Percentiles rank a stretch among this genome's conserved stretches.
phyloP scores from a whole-genome alignment of 2,329 filamentous ascomycete species.

The Calonectria montana region DNA sequence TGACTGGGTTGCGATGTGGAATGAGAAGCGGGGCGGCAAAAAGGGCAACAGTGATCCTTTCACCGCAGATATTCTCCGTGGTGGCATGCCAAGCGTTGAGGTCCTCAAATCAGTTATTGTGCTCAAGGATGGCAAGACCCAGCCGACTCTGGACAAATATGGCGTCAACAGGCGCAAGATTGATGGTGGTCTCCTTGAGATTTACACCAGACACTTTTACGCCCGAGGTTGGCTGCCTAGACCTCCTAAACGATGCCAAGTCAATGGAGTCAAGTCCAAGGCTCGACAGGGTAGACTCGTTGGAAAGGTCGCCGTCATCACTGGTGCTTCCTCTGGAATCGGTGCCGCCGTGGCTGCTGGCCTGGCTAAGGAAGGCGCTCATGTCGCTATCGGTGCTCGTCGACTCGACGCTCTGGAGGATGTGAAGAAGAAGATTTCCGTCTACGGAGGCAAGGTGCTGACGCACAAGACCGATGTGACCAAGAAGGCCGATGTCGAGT shows the following conservation, averaged over 20 bases:
- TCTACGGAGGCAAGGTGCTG: constrained; percentile 72
- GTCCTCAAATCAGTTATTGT: constrained; percentile 78
- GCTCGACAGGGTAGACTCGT: constrained; percentile 67
- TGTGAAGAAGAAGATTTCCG: constrained; percentile 70
- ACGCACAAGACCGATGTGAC: constrained; percentile 80
- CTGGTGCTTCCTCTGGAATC: constrained; percentile 83
- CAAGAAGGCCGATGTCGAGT: constrained; percentile 71
- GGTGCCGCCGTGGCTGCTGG: constrained; percentile 79
- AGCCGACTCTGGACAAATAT: constrained; percentile 65
- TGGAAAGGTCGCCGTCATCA: constrained; percentile 80
- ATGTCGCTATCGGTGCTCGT: constrained; percentile 78
- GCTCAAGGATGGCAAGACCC: constrained; percentile 76
- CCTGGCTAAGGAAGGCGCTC: constrained; percentile 76
- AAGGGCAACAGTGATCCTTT: constrained; percentile 78
- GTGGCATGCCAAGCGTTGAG: constrained; percentile 82
- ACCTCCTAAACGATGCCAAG: constrained; percentile 63
- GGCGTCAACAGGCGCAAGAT: constrained; percentile 74
- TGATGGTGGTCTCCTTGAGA: constrained; percentile 77
- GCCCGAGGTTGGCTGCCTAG: constrained; percentile 80
- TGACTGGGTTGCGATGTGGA: constrained; percentile 81
- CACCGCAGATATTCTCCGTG: constrained; percentile 82
- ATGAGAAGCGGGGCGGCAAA: constrained; percentile 72
- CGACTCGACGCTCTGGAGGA: constrained; percentile 75
- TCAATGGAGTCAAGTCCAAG: constrained; percentile 39
- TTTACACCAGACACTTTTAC: constrained; percentile 84